Evolutionary conservation across 805 yeast species (phyloP).

Genomic region (Cyberlindnera samutprakarnensis): DNA sequence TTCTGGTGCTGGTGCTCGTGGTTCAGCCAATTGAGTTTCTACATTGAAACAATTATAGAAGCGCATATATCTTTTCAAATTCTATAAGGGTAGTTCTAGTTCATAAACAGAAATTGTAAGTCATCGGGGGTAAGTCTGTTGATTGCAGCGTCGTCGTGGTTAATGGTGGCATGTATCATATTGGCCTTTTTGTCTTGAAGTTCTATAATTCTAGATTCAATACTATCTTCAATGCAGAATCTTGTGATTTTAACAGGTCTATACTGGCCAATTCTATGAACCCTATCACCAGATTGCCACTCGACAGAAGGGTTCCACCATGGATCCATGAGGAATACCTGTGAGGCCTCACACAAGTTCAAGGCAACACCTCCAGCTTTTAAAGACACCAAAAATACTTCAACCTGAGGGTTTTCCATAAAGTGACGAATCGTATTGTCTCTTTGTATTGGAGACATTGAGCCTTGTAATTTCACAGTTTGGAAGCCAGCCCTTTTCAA

Average conservation of each 20-base stretch:
- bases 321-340: conserved; percentile 91
- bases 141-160: conserved; percentile 86
- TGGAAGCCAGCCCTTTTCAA: conserved; percentile 89
- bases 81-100: conserved; percentile 29
- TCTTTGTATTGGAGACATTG: conserved; percentile 94
- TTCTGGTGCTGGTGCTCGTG: conserved; percentile 71
- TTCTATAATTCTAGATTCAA: conserved; percentile 92
- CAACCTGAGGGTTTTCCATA: conserved; percentile 88
- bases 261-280: conserved; percentile 93
- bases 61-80: background rate
- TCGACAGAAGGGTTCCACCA: conserved; percentile 99
- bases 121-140: conserved; percentile 87
- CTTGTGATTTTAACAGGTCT: conserved; percentile 91
- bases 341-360: conserved; percentile 94
- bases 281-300: conserved; percentile 98
- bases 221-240: conserved; percentile 92
- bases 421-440: conserved; percentile 86
- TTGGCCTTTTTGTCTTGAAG: conserved; percentile 95
- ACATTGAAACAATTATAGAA: background rate
- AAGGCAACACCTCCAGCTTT: conserved; percentile 99
- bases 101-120: conserved; percentile 87
- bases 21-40: conserved; percentile 40
- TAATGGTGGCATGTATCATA: conserved; percentile 96
- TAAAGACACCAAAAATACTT: conserved; percentile 87
- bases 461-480: conserved; percentile 91